Base-by-base conservation (phyloP, 345 rosid species). In the Combretum micranthum region DNA sequence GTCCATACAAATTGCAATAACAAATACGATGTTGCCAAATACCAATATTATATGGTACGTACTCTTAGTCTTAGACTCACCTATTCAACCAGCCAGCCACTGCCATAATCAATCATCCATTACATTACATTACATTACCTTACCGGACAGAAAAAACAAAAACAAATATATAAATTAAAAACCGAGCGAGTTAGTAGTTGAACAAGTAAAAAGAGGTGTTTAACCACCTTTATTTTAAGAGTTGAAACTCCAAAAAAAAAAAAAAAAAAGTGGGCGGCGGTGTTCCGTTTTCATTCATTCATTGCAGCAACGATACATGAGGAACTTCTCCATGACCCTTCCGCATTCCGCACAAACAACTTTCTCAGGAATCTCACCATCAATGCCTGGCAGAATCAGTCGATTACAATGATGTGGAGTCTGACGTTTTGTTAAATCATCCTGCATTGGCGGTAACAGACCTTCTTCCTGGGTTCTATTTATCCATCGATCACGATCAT, bases 301-400 rank as follows among this genome's bases (percentile, higher is more conserved):
- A 37, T 26, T 44, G 59, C 72, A 68, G 60, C 74, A 76, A 20
- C 68, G 76, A 22, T 72, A 76, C 80, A 76, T 62, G 51, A 76
- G 54, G 69, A 50, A 68, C 67, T 63, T 76, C 74, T 76, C 80
- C 77, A 76, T 72, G 2, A 42, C 19, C 0, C 74, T 64, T 53
- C 72, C 69, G 12, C 73, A 75, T 44, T 71, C 80, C 0, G 71
- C 60, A 1, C 73, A 71, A 2, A 66, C 58, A 42, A 75, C 68
- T 52, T 46, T 68, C 53, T 68, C 66, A 0, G 77, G 72, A 20
- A 76, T 66, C 5, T 52, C 64, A 12, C 68, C 69, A 15, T 60
- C 59, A 11, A 52, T 45, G 2, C 77, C 77, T 0, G 74, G 70
- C 44, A 76, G 63, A 22, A 72, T 65, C 16, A 76, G 65, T 12